Base-by-base conservation (phyloP, 305 asterid genomes). In the Salvia sclarea region DNA sequence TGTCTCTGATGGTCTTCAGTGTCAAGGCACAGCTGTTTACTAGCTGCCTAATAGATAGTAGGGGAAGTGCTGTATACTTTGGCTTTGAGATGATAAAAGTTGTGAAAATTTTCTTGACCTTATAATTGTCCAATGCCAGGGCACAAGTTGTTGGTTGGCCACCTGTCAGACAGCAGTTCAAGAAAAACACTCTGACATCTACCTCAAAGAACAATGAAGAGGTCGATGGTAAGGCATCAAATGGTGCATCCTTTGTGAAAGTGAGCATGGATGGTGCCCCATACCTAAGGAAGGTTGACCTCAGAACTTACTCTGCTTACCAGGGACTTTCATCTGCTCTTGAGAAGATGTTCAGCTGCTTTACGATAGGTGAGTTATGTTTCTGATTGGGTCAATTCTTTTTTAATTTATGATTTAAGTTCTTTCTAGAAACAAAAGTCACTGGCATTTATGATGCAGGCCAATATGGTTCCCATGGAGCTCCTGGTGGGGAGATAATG, bases 141-240 rank as follows among this genome's bases (percentile, higher is more conserved):
- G 87, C 92, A 58, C 92, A 88, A 75, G 91, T 88, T 75, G 87
- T 85, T 16, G 95, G 95, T 24, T 88, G 92, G 92, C 95, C 92
- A 28, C 95, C 92, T 11, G 84, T 88, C 61, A 81, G 85, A 71
- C 79, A 82, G 50, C 79, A 82, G 50, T 85, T 73, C 63, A 76
- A 86, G 80, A 88, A 83, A 74, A 88, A 75, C 64, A 77, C 82
- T 28, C 38, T 87, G 69, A 77, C 82, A 12, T 70, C 89, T 3
- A 65, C 85, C 11, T 74, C 86, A 6, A 87, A 85, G 77, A 75
- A 58, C 71, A 76, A 76, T 45, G 89, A 83, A 54, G 91, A 84
- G 68, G 86, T 83, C 54, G 90, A 81, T 25, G 87, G 87, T 64
- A 87, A 85, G 64, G 75, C 85, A 20, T 79, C 80, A 62, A 61